Evolutionary conservation across 768 basidiomycete species (phyloP), one percentile per base, ranked within the genome.

Genomic region (Lentinula sp.): DNA sequence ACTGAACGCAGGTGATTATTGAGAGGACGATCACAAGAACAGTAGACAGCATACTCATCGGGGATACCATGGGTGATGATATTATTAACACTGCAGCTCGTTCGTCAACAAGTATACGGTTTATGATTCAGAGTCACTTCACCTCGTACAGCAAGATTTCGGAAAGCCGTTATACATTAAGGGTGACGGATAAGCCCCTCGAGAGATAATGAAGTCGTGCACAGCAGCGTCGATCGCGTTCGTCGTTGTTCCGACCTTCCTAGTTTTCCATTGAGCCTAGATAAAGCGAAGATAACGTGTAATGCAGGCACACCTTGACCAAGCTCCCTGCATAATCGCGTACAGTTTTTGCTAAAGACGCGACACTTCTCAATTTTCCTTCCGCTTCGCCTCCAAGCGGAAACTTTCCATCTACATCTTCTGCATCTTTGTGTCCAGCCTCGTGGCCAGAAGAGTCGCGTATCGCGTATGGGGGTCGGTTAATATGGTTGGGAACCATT

Each of bases 21-120:
- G 39, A 53, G 33, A 36, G 28, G 28, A 20, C 36, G 46, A 8
- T 12, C 18, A 41, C 10, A 7, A 33, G n/a, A 28, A 12, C 13
- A 10, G 35, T 43, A 54, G 28, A 50, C n/a, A 48, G 71, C 83
- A 65, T 64, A 94, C 93, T 91, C 83, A 75, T 96, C 93, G 33
- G 95, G 95, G 60, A 97, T 94, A 0, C 94, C 95, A 69, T 97
- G 93, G 9, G 81, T 82, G 51, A 94, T 80, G 37, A 96, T 75
- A 65, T 96, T 96, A 68, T 97, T 97, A 59, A 95, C 78, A 63
- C 93, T 94, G 28, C 77, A 82, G 61, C 85, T 18, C 77, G 79
- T 3, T 80, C 78, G 62, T 80, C 80, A 35, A 71, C 71, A 20
- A 69, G 63, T 66, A 10, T 48, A 42, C 7, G 6, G 9, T n/a